Evolutionary conservation across 2,329 filamentous ascomycete genomes (phyloP).

Genomic region (Colletotrichum chlorophyti): DNA sequence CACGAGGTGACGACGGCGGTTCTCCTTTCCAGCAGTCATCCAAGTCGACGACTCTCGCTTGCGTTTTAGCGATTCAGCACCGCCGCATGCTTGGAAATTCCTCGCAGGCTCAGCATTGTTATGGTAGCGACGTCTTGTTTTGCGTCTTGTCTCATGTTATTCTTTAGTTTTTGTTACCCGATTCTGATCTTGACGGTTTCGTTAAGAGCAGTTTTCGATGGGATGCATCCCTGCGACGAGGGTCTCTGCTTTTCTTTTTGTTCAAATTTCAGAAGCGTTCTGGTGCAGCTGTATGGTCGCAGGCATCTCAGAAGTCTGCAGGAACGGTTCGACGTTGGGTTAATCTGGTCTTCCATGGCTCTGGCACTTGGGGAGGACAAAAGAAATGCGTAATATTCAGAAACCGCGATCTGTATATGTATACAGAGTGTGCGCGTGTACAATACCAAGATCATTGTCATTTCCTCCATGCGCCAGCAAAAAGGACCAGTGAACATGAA

Average conservation of each 20-base stretch:
- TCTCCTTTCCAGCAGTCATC: constrained; percentile 22
- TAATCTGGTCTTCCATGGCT: no score
- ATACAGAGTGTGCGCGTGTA: constrained; percentile 7
- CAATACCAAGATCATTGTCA: constrained; percentile 10
- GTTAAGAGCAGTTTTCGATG: constrained; percentile 10
- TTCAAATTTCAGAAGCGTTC: neutral
- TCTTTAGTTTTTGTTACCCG: constrained; percentile 1
- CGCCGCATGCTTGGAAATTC: constrained; percentile 3
- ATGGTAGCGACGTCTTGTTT: constrained; percentile 11
- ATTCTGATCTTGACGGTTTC: constrained; percentile 2
- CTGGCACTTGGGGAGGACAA: neutral
- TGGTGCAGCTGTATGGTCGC: no score
- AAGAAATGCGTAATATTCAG: constrained; percentile 6
- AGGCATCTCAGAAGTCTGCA: neutral
- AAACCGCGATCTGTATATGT: neutral
- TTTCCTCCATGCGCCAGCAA: no score
- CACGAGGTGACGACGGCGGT: constrained; percentile 16
- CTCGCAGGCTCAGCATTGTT: constrained; percentile 16
- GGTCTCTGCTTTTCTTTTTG: constrained; percentile 7
- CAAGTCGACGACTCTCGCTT: constrained; percentile 12
- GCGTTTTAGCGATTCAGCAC: constrained; percentile 18
- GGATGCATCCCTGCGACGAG: constrained; percentile 14
- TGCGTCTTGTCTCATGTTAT: neutral
- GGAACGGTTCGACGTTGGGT: no score
- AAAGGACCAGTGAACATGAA: no score